Evolutionary conservation across 2,329 filamentous ascomycete species (phyloP), one percentile per base, ranked within the genome.

Genomic region (Xenosphaeropsis pyriputrescens): DNA sequence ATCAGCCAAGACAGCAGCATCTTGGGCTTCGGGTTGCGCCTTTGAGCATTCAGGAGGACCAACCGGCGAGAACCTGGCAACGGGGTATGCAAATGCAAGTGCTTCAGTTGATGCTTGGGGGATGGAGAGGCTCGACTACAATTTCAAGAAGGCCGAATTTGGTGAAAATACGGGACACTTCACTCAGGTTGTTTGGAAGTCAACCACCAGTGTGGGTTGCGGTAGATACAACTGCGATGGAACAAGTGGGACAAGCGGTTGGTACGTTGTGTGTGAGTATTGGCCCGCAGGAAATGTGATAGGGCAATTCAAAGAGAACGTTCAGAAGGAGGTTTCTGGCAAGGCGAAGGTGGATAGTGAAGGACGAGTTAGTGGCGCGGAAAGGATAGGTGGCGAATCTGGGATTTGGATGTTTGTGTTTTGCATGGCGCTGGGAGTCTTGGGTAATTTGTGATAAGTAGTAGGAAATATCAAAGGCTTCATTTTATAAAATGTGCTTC

Each of bases 31-130:
- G 9, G 32, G 16, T 4, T 71, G 70, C 55, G 49, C 52, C 2
- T 73, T 76, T 44, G 51, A 57, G 37, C 75, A 79, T 57, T 18
- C 67, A 62, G 66, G 67, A 39, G 75, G 76, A 0, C 72, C 76
- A 0, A 76, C 75, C 43, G 82, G 82, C 49, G 82, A 88, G 59
- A 88, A 86, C 56, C 66, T 88, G 3, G 79, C 79, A 6, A 63
- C 74, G 4, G 80, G 79, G 4, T 85, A 75, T 52, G 44, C 61
- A 0, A 75, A 79, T 49, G 69, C 67, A 1, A 67, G 67, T 0
- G 60, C 64, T 3, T 65, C 70, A 36, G 62, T 86, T n/a, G 67
- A 72, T 33, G 70, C 67, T 2, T 86, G 81, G 80, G 81, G 72
- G 14, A 51, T 66, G 45, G 76, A 83, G 57, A 54, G 70, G 9